phyloP scores from a whole-genome alignment of 306 rosid genomes.

The Neltuma alba region DNA sequence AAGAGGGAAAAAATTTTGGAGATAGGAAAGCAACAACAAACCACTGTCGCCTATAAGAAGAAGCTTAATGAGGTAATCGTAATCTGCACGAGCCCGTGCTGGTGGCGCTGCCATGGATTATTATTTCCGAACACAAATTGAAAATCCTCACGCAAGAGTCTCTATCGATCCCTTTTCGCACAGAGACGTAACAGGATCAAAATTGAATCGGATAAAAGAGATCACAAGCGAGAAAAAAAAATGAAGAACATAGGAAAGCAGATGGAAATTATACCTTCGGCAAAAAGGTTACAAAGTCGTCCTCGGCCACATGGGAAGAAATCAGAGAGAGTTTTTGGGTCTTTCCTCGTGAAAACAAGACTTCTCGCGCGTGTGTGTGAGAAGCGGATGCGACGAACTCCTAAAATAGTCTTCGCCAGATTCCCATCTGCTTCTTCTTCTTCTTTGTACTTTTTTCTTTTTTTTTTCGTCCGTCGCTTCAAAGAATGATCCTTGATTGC shows the following conservation, averaged over 20 bases:
- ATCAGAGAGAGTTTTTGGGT: constrained; percentile 33
- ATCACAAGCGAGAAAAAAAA: constrained; percentile 30
- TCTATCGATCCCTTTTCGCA: constrained; percentile 22
- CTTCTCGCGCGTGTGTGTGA: background rate
- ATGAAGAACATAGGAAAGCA: background rate
- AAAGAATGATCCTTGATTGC: background rate
- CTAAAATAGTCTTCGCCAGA: background rate
- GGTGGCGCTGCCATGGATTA: constrained; percentile 73
- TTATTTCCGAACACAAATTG: constrained; percentile 26
- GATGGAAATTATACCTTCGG: background rate
- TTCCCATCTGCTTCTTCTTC: background rate
- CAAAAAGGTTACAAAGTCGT: constrained; percentile 25
- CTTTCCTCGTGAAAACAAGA: background rate
- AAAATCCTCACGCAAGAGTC: constrained; percentile 14
- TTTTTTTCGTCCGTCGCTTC: background rate
- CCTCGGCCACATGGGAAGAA: constrained; percentile 49
- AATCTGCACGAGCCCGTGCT: constrained; percentile 85
- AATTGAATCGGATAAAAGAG: constrained; percentile 18
- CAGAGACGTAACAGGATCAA: background rate
- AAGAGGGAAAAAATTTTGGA: constrained; percentile 18
- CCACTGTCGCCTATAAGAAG: constrained; percentile 94
- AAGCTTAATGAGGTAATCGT: constrained; percentile 89
- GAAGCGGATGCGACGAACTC: background rate
- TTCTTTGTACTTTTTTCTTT: too few species aligned
- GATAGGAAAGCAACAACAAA: constrained; percentile 29